Percentiles rank a stretch among this genome's conserved stretches.
These are phyloP conservation scores for Dothiorella sarmentorum DNA, from an alignment of 2,329 filamentous ascomycete species.

Conservation along the genomic window DNA sequence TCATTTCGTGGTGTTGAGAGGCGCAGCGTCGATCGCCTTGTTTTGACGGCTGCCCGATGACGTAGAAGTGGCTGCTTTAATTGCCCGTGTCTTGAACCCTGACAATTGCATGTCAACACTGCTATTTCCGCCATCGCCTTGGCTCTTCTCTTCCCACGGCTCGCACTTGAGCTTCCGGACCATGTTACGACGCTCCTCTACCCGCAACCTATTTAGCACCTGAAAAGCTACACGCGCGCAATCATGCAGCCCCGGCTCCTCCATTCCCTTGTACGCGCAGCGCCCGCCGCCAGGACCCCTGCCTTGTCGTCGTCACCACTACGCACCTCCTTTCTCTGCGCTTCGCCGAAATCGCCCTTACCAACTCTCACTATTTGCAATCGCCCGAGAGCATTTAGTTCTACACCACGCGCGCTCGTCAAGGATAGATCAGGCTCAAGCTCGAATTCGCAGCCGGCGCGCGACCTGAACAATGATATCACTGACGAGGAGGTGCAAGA, in stretches of 20 bases:
- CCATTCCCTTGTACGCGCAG: not conserved
- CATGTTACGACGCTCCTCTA: not conserved
- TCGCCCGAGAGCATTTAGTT: not conserved
- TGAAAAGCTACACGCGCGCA: not conserved
- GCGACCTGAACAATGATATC: slow-evolving; percentile 43
- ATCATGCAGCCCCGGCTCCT: slow-evolving; percentile 3
- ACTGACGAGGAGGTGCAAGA: slow-evolving; percentile 46
- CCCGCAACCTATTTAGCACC: not conserved
- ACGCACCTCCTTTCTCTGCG: not conserved
- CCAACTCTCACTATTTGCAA: not conserved
- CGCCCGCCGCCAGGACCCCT: not conserved
- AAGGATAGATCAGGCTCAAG: slow-evolving; percentile 19
- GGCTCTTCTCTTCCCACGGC: not conserved
- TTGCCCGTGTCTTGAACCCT: not conserved
- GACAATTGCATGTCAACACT: not conserved
- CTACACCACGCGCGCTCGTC: not conserved
- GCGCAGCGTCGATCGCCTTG: not conserved
- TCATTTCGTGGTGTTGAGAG: not conserved
- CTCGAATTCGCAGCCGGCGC: slow-evolving; percentile 36
- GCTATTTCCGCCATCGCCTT: too few relatives aligned
- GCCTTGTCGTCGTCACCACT: not conserved
- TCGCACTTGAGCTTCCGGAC: not conserved
- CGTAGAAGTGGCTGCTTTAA: not conserved
- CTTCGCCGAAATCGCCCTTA: not conserved
- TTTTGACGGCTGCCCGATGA: not conserved